Evolutionary conservation across 192 early-diverging fungal genomes (phyloP), one percentile per base, ranked within the genome.

Genomic region (Geranomyces variabilis): DNA sequence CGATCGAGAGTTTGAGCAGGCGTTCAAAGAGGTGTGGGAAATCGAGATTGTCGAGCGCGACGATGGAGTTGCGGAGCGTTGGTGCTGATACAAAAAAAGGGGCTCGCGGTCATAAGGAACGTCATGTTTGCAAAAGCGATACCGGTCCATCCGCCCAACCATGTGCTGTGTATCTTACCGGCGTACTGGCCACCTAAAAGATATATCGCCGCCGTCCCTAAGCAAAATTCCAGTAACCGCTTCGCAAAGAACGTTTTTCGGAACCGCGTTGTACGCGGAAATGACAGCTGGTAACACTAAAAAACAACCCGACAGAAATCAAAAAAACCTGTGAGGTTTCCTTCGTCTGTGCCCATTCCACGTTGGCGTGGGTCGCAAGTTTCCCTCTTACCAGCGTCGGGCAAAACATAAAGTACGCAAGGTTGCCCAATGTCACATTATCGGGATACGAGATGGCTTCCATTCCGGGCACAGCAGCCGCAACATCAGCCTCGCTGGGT

Each of bases 231-330:
- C 5, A 86, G 64, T 7, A 90, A 66, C n/a, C 93, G 90, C 78
- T 94, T 94, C 58, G 90, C 64, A 70, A 96, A 85, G 74, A 93
- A 93, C 6, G 79, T 83, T 65, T 80, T 83, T 48, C 91, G 82
- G 71, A 96, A 88, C 26, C 76, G 64, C 19, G 75, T 69, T 15
- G 89, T 79, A 36, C 90, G 85, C 57, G 94, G 94, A 72, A 93
- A 96, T 0, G 85, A 84, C 34, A 92, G 89, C 69, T 96, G 94
- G 81, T 94, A 96, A 74, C 92, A 91, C 72, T 74, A 62, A 26
- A 34, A 9, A 21, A 24, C 24, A 22, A 10, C 9, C 10, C 24
- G 55, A 26, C 22, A 19, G 28, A 60, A 26, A 7, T 53, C 7
- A 53, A 26, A 3, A 24, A 53, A 9, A 26, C 2, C 51, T 53